phyloP scores from a whole-genome alignment of 768 basidiomycete species.

The Pleurotus cornucopiae region DNA sequence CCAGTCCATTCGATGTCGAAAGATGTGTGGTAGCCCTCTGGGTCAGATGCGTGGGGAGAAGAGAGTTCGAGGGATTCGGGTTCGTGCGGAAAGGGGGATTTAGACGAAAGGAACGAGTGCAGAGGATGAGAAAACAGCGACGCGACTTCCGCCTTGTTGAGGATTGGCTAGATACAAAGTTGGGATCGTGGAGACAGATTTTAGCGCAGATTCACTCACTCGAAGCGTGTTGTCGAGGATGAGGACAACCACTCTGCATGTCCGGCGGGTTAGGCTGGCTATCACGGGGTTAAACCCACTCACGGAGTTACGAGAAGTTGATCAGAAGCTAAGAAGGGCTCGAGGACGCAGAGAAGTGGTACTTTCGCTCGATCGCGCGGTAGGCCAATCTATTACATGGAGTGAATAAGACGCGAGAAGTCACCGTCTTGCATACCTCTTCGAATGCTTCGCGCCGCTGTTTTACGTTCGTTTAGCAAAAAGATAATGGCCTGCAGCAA shows the following conservation, averaged over 20 bases:
- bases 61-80: slow-evolving; percentile 49
- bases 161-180: slow-evolving; percentile 52
- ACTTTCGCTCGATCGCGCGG: slow-evolving; percentile 66
- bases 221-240: slow-evolving; percentile 75
- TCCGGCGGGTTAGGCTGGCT: not conserved
- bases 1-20: slow-evolving; percentile 48
- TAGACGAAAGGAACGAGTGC: slow-evolving; percentile 60
- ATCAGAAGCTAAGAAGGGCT: slow-evolving; percentile 74
- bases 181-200: not conserved
- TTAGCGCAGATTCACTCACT: slow-evolving; percentile 31
- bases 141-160: slow-evolving; percentile 76
- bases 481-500: slow-evolving; percentile 7
- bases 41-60: not conserved
- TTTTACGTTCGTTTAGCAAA: not conserved
- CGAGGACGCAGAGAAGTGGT: slow-evolving; percentile 72
- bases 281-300: slow-evolving; percentile 41
- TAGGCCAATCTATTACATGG: slow-evolving; percentile 66
- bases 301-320: slow-evolving; percentile 81
- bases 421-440: slow-evolving; percentile 49
- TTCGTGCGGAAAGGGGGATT: slow-evolving; percentile 53
- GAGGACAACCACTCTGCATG: slow-evolving; percentile 73
- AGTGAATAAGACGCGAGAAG: not conserved
- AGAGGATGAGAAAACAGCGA: slow-evolving; percentile 86
- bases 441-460: slow-evolving; percentile 88
- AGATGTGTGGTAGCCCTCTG: slow-evolving; percentile 54